Percentiles rank a stretch among this genome's conserved stretches.
Evolutionary conservation across 2,329 filamentous ascomycete genomes (phyloP).

Genomic region (Fusarium chaquense): DNA sequence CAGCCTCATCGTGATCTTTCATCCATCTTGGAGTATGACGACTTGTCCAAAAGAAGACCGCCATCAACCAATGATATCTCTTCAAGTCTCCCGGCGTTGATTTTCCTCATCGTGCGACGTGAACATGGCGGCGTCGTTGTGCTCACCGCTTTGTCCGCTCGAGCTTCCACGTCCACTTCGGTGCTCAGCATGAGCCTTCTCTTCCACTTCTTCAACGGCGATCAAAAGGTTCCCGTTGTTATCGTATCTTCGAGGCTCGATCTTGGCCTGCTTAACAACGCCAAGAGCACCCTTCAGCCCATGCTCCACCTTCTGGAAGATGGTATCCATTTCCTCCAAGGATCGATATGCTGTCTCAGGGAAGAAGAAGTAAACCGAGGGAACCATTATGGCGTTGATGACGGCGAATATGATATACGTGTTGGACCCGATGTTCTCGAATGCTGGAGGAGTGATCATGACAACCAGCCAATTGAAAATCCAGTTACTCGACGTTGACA

Average conservation of each 20-base stretch:
- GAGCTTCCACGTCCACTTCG: conserved; percentile 46
- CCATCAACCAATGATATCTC: background rate
- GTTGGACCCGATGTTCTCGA: conserved; percentile 67
- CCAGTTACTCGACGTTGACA: conserved; percentile 68
- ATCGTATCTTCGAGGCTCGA: conserved; percentile 68
- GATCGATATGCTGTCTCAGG: conserved; percentile 73
- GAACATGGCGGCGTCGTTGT: conserved; percentile 47
- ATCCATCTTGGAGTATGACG: conserved; percentile 5
- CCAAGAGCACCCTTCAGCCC: conserved; percentile 55
- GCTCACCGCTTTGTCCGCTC: conserved; percentile 42
- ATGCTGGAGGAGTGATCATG: conserved; percentile 71
- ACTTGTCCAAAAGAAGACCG: background rate
- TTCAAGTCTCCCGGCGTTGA: conserved; percentile 43
- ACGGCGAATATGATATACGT: conserved; percentile 76
- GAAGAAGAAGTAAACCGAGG: conserved; percentile 71
- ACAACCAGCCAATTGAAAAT: conserved; percentile 74
- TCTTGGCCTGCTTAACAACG: conserved; percentile 54
- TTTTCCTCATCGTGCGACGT: conserved; percentile 52
- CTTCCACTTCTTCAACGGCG: conserved; percentile 57
- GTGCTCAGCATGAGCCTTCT: conserved; percentile 51
- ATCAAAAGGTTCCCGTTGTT: conserved; percentile 70
- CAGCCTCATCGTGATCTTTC: background rate
- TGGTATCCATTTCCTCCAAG: conserved; percentile 75
- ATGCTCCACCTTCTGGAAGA: conserved; percentile 67
- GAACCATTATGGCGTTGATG: conserved; percentile 72